Evolutionary conservation across 1,139 yeast species (phyloP).

Genomic region (Yamadazyma atmosphaerica): DNA sequence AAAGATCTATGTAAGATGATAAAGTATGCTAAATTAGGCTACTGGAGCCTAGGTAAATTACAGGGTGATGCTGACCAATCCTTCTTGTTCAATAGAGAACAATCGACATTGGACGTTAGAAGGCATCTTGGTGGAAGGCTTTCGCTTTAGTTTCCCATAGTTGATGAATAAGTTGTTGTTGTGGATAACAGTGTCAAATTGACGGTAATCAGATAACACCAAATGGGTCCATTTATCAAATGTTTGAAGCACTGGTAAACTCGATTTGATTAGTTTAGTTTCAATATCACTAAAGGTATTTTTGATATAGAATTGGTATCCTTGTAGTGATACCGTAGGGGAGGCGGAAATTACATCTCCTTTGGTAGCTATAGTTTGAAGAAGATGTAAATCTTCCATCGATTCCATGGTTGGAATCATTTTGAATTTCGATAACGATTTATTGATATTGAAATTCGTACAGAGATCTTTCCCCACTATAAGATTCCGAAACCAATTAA

Average conservation of each 20-base stretch:
- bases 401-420: conserved; percentile 27
- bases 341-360: not conserved
- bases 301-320: conserved; percentile 17
- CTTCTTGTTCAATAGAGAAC: conserved; percentile 34
- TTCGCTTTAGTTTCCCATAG: conserved; percentile 10
- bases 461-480: conserved; percentile 36
- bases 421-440: conserved; percentile 29
- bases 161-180: conserved; percentile 21
- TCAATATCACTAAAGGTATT: conserved; percentile 28
- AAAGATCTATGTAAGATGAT: not conserved
- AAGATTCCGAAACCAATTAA: conserved; percentile 40
- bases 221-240: conserved; percentile 41
- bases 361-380: not conserved
- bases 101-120: conserved; percentile 19
- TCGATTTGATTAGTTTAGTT: conserved; percentile 38
- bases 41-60: not conserved
- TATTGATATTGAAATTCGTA: conserved; percentile 18
- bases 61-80: conserved; percentile 24
- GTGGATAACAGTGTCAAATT: conserved; percentile 15
- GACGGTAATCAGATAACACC: conserved; percentile 32
- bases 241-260: conserved; percentile 42
- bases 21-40: too few species aligned
- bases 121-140: not conserved
- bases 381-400: not conserved
- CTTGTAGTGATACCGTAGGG: conserved; percentile 5